Base-by-base conservation (phyloP, 345 rosid species). In the Garcia nutans region DNA sequence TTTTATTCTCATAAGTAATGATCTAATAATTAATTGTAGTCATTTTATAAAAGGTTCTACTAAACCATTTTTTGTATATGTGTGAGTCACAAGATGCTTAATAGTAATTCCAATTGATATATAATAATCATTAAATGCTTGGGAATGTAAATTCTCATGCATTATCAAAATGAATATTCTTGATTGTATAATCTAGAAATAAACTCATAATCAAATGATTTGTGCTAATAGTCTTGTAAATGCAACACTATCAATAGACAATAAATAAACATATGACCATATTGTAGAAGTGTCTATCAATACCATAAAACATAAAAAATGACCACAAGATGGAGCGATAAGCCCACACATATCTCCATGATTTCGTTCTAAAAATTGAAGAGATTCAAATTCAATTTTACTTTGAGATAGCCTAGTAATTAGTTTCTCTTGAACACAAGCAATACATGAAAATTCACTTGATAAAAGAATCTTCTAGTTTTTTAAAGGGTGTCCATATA, bases 1-100 rank as follows among this genome's bases (percentile, higher is more conserved):
- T 61, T 20, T 11, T 11, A 56, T 33, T 71, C 47, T 7, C 74
- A 58, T 58, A 17, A 71, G 20, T 71, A 71, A 17, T 71, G 26
- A 20, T 55, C 3, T 45, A 45, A 0, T 3, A 45, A 45, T 45
- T 45, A 45, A 45, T 10, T 45, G 3, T 3, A 58, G 37, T 33
- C 0, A 50, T 17, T 59, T 73, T 37, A 23, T 28, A 28, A 28
- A 28, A 28, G 31, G 2, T 28, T 28, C 31, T 28, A 28, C 31
- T 28, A 28, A 28, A 37, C 31, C 2, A 28, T 28, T 28, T 28
- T 28, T 1, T 28, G 31, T 2, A 28, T 28, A 73, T 20, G 56
- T 59, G 20, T 28, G 31, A 28, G 31, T 2, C 31, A 28, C 31
- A 28, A 2, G 1, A 28, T 28, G 31, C 31, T 28, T 2, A 28